Percentiles rank a stretch among this genome's conserved stretches.
phyloP scores from a whole-genome alignment of 129 eudicot species.

The Flaveria linearis region DNA sequence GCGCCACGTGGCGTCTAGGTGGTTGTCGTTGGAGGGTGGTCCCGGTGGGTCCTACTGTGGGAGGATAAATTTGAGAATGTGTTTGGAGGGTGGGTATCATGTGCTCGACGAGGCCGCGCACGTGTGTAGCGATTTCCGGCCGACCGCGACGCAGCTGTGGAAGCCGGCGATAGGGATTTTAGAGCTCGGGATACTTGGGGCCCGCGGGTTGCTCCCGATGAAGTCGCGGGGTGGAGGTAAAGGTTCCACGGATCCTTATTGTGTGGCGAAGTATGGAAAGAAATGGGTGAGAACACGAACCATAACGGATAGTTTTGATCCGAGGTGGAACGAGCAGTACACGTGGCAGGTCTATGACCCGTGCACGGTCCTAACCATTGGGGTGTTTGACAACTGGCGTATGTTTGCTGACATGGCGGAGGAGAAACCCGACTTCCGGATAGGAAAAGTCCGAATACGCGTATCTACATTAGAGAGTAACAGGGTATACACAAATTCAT shows the following conservation, averaged over 20 bases:
- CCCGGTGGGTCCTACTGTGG: slow-evolving; percentile 79
- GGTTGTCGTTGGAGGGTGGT: slow-evolving; percentile 81
- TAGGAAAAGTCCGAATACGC: slow-evolving; percentile 87
- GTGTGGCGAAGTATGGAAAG: slow-evolving; percentile 97
- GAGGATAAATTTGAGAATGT: slow-evolving; percentile 70
- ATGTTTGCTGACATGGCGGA: slow-evolving; percentile 75
- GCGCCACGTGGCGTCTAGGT: slow-evolving; percentile 72
- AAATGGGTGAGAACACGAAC: slow-evolving; percentile 99
- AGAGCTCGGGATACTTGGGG: slow-evolving; percentile 93
- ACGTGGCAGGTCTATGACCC: slow-evolving; percentile 99
- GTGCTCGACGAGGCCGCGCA: slow-evolving; percentile 98
- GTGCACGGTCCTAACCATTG: slow-evolving; percentile 86
- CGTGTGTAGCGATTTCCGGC: slow-evolving; percentile 89
- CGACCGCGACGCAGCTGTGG: slow-evolving; percentile 93
- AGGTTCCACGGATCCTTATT: slow-evolving; percentile 95
- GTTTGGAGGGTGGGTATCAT: slow-evolving; percentile 96
- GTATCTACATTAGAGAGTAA: slow-evolving; percentile 92
- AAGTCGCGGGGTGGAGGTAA: slow-evolving; percentile 73
- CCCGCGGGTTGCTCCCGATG: slow-evolving; percentile 90
- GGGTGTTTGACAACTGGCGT: slow-evolving; percentile 97
- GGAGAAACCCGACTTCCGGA: slow-evolving; percentile 73
- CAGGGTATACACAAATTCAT: slow-evolving; percentile 84
- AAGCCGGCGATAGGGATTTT: slow-evolving; percentile 80
- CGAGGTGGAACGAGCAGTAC: slow-evolving; percentile 99
- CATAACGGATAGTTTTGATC: slow-evolving; percentile 75